Evolutionary conservation across 1,284 basidiomycete genomes (phyloP).

Genomic region (Paramarasmius palmivorus): DNA sequence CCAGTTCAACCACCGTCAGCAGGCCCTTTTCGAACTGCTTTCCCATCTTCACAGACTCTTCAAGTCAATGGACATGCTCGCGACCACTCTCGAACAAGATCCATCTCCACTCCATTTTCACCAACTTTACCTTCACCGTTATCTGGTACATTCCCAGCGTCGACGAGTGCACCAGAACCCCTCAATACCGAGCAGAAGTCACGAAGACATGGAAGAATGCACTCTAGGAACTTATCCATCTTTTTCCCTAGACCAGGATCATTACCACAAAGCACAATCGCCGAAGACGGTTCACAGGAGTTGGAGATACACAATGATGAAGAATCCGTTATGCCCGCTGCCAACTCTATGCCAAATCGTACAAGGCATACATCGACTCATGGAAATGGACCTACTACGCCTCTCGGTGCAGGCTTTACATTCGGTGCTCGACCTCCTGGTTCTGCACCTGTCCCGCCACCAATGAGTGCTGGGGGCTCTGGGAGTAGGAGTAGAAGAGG

Average conservation of each 20-base stretch:
- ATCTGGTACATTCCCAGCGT: constrained; percentile 42
- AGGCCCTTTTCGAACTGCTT: constrained; percentile 50
- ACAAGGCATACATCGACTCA: constrained; percentile 22
- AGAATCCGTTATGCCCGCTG: constrained; percentile 48
- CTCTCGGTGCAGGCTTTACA: constrained; percentile 63
- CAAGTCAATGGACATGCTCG: constrained; percentile 41
- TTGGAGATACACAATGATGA: constrained; percentile 45
- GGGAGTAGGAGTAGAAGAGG: constrained; percentile 56
- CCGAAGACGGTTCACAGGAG: constrained; percentile 65
- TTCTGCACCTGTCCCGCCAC: constrained; percentile 12
- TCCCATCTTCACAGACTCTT: constrained; percentile 35
- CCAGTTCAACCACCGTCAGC: constrained; percentile 33
- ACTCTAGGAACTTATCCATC: constrained; percentile 88
- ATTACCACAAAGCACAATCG: constrained; percentile 53
- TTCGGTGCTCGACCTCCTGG: constrained; percentile 52
- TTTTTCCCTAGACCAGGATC: constrained; percentile 87
- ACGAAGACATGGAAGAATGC: constrained; percentile 71
- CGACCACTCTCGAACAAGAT: constrained; percentile 51
- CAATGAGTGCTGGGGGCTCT: constrained; percentile 21
- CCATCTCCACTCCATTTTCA: constrained; percentile 58
- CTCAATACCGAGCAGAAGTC: constrained; percentile 30
- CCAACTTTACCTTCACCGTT: constrained; percentile 54
- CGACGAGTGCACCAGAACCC: constrained; percentile 24
- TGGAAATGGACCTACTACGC: constrained; percentile 31
- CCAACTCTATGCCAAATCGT: constrained; percentile 30